Evolutionary conservation across 345 rosid species (phyloP).

Genomic region (Psidium guajava): DNA sequence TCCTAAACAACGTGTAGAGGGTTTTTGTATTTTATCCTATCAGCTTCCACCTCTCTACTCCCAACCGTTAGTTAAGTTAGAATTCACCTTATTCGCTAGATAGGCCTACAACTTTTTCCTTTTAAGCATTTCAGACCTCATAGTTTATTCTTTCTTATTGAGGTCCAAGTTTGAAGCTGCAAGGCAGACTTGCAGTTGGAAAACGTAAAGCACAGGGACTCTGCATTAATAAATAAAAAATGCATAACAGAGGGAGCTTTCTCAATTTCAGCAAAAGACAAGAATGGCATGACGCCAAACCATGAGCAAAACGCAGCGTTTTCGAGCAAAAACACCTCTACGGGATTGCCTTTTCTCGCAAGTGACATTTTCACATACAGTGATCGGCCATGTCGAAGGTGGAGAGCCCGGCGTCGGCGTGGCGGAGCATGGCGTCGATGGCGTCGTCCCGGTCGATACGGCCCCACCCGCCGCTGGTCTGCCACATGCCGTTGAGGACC

Average conservation of each 20-base stretch:
- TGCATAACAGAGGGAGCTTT: background rate
- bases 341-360: background rate
- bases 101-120: background rate
- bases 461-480: slow-evolving; percentile 91
- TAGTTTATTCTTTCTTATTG: background rate
- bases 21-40: background rate
- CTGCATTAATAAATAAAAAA: background rate
- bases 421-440: slow-evolving; percentile 71
- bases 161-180: background rate
- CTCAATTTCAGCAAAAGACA: background rate
- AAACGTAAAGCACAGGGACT: background rate
- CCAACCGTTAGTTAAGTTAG: background rate
- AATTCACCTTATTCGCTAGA: slow-evolving; percentile 1
- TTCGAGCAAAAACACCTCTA: background rate
- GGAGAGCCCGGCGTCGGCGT: slow-evolving; percentile 77
- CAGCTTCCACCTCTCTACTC: background rate
- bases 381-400: slow-evolving; percentile 99
- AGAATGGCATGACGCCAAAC: background rate
- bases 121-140: background rate
- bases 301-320: background rate
- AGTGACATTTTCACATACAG: slow-evolving; percentile 22
- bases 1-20: background rate
- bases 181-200: background rate
- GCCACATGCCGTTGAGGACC: slow-evolving; percentile 90
- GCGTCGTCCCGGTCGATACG: slow-evolving; percentile 69